Evolutionary conservation across 1,139 yeast species (phyloP).

Genomic region (Saccharomyces hybrid): DNA sequence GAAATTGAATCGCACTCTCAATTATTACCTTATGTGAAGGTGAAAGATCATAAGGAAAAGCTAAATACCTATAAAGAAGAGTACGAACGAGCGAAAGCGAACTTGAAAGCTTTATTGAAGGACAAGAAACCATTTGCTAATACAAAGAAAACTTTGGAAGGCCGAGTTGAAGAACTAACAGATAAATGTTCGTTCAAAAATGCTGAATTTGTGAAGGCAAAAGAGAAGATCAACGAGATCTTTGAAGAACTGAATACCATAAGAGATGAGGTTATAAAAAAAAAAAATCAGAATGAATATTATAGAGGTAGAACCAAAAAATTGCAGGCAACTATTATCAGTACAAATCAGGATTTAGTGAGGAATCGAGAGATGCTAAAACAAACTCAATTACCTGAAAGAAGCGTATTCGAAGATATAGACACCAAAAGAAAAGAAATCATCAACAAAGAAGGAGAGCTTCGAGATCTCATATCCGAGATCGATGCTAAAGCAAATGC

Average conservation of each 20-base stretch:
- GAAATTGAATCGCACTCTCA: constrained; percentile 44
- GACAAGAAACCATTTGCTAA: constrained; percentile 23
- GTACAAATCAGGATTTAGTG: constrained; percentile 24
- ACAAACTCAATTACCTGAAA: constrained; percentile 18
- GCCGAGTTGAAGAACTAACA: constrained; percentile 20
- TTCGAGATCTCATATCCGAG: constrained; percentile 10
- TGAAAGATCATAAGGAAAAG: constrained; percentile 46
- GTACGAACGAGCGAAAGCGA: constrained; percentile 33
- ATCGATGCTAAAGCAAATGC: constrained; percentile 15
- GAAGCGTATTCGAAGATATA: constrained; percentile 17
- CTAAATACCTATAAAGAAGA: constrained; percentile 38
- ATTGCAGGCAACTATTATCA: constrained; percentile 22
- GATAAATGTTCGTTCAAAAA: not conserved
- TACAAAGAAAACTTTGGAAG: constrained; percentile 21
- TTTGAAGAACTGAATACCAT: constrained; percentile 15
- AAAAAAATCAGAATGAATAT: constrained; percentile 22
- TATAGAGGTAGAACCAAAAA: constrained; percentile 20
- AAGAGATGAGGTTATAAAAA: constrained; percentile 22
- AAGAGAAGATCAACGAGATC: constrained; percentile 12
- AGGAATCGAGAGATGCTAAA: constrained; percentile 20
- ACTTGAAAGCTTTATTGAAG: constrained; percentile 15
- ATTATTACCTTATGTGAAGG: constrained; percentile 55
- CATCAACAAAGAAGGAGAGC: constrained; percentile 12
- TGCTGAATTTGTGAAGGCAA: constrained; percentile 26
- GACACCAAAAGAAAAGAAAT: constrained; percentile 12